Evolutionary conservation across 164 flowering plant genomes (phyloP).

Genomic region (Stephania yunnanensis): DNA sequence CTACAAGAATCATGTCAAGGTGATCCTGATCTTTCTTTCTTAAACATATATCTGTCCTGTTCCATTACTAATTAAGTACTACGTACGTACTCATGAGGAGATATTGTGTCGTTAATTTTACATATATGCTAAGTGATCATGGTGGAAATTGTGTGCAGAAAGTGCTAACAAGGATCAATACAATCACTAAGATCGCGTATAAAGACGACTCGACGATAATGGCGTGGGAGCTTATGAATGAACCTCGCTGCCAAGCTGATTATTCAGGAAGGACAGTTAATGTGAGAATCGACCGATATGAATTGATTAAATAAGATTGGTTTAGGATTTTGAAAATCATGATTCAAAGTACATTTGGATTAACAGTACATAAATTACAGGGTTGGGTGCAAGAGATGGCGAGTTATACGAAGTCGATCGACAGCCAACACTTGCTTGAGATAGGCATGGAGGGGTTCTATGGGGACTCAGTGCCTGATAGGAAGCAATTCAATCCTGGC

Average conservation of each 20-base stretch:
- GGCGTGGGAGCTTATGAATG: constrained; percentile 41
- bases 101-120: neutral
- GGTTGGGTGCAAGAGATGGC: constrained; percentile 35
- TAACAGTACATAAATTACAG: neutral
- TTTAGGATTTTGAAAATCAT: neutral
- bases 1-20: constrained; percentile 30
- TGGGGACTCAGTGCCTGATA: constrained; percentile 26
- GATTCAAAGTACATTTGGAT: neutral
- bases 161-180: constrained; percentile 29
- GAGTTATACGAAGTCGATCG: constrained; percentile 21
- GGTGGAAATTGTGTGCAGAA: constrained; percentile 16
- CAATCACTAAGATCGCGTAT: constrained; percentile 18
- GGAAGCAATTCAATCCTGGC: constrained; percentile 22
- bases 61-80: no score
- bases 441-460: constrained; percentile 33
- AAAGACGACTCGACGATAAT: constrained; percentile 32
- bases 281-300: constrained; percentile 4
- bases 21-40: constrained; percentile 3
- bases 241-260: constrained; percentile 31
- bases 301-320: neutral
- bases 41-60: neutral
- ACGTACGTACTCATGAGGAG: no score
- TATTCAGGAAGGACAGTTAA: constrained; percentile 22
- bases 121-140: neutral
- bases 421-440: constrained; percentile 27